phyloP scores from a whole-genome alignment of 2,329 filamentous ascomycete species.

The Cytospora piceicola region DNA sequence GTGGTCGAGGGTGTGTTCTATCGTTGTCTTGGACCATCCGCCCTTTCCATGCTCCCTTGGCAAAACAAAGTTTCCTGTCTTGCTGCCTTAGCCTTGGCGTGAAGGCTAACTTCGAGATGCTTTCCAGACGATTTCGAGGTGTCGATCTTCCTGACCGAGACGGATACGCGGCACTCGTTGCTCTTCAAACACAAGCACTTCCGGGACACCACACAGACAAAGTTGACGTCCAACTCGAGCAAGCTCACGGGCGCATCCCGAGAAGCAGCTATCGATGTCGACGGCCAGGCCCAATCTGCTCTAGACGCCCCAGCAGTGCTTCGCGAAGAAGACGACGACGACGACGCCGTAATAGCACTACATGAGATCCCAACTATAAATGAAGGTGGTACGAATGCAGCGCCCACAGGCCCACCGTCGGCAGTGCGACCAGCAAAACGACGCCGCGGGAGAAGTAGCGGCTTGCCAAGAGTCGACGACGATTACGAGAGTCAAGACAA shows the following conservation, averaged over 20 bases:
- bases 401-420: constrained; percentile 34
- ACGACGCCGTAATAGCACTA: constrained; percentile 55
- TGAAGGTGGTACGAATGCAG: constrained; percentile 38
- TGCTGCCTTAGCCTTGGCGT: background rate
- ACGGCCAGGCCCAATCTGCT: constrained; percentile 43
- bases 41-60: background rate
- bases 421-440: constrained; percentile 37
- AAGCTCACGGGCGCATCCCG: constrained; percentile 63
- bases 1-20: constrained; percentile 68
- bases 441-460: constrained; percentile 39
- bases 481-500: constrained; percentile 42
- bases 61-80: constrained; percentile 4
- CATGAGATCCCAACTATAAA: constrained; percentile 56
- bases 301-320: constrained; percentile 41
- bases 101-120: constrained; percentile 12
- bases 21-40: constrained; percentile 15
- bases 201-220: constrained; percentile 57
- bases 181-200: constrained; percentile 85
- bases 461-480: constrained; percentile 35
- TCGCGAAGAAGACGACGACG: constrained; percentile 65
- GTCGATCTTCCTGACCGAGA: constrained; percentile 89
- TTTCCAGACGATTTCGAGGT: constrained; percentile 88
- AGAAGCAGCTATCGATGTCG: constrained; percentile 58
- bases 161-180: constrained; percentile 80
- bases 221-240: constrained; percentile 63